phyloP scores from a whole-genome alignment of 164 flowering plant genomes.

The Nymphaea thermarum region DNA sequence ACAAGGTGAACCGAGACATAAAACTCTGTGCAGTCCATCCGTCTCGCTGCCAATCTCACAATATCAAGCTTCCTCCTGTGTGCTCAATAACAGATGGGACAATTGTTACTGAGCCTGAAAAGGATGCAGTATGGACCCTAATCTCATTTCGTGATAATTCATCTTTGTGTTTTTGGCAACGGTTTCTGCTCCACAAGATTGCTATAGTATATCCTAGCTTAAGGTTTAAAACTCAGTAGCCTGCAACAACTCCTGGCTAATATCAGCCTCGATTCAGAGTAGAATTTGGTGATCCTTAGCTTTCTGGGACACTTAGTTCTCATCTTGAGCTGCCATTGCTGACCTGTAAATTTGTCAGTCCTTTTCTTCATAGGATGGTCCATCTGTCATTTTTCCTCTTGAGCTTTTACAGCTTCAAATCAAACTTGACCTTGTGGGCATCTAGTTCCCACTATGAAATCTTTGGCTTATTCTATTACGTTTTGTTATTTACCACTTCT shows the following conservation, averaged over 20 bases:
- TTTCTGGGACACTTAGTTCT: too few species aligned
- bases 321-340: not conserved
- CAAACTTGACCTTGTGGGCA: not conserved
- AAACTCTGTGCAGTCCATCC: constrained; percentile 9
- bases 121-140: constrained; percentile 21
- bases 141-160: constrained; percentile 1
- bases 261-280: not conserved
- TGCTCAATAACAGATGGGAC: constrained; percentile 24
- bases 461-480: not conserved
- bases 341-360: not conserved
- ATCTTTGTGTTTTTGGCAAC: not conserved
- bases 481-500: not conserved
- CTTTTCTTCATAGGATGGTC: not conserved
- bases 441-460: not conserved
- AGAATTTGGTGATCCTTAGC: not conserved
- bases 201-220: not conserved
- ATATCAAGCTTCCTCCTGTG: constrained; percentile 23
- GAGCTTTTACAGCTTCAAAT: not conserved
- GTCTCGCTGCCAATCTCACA: constrained; percentile 15
- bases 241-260: not conserved
- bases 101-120: constrained; percentile 3
- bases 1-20: constrained; percentile 12
- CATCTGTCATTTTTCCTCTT: not conserved
- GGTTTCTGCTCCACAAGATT: not conserved
- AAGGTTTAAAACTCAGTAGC: not conserved